These are phyloP conservation scores for Pseudonitzschia pungens DNA, from an alignment of 108 stramenopile genomes.

Conservation along the genomic window DNA sequence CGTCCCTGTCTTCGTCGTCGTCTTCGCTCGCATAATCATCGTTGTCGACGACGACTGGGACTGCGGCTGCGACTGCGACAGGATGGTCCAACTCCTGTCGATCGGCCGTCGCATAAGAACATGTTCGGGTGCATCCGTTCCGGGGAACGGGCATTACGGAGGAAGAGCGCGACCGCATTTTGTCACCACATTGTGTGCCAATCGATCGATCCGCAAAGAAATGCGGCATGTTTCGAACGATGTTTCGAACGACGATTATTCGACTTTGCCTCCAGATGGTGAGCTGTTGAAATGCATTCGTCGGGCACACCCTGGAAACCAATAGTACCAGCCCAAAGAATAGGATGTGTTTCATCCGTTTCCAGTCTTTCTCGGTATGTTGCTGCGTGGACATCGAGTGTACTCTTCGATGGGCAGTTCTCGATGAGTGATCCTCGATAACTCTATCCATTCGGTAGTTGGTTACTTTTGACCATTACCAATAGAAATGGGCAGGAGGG, in stretches of 20 bases:
- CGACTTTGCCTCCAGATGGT: not conserved
- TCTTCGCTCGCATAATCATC: not conserved
- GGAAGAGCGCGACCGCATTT: not conserved
- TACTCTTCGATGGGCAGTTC: too few relatives aligned
- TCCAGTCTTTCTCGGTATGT: not conserved
- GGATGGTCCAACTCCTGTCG: not conserved
- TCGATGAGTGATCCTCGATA: too few relatives aligned
- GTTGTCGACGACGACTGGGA: not conserved
- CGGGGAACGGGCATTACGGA: not conserved
- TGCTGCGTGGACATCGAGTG: not conserved
- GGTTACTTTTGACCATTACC: too few relatives aligned
- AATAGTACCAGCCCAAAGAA: too few relatives aligned
- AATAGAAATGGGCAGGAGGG: too few relatives aligned
- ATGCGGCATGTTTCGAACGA: not conserved
- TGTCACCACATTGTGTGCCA: not conserved
- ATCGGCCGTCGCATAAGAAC: not conserved
- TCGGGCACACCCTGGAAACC: too few relatives aligned
- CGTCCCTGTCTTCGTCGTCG: not conserved
- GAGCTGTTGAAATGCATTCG: not conserved
- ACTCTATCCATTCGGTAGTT: too few relatives aligned
- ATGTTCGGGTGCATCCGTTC: not conserved
- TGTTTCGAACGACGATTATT: not conserved
- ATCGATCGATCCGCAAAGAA: not conserved
- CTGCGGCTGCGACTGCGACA: too few relatives aligned
- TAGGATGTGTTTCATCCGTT: not conserved